These are phyloP conservation scores for Marasmius fiardii DNA, from an alignment of 1,284 basidiomycete genomes.

Conservation along the genomic window DNA sequence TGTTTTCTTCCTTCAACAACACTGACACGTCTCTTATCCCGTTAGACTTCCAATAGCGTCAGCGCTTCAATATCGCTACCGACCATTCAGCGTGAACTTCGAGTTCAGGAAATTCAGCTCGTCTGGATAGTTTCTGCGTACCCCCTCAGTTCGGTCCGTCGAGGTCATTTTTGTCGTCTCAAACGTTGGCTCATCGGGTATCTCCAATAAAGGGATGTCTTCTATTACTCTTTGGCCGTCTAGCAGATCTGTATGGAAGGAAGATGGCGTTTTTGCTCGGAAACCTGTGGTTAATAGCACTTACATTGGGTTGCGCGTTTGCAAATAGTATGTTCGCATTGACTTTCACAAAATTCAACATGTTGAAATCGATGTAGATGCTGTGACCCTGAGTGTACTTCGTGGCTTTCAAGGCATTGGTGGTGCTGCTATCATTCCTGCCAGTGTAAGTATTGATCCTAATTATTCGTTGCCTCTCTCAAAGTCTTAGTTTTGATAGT, in stretches of 20 bases:
- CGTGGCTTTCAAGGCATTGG: constrained; percentile 73
- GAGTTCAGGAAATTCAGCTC: constrained; percentile 45
- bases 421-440: constrained; percentile 64
- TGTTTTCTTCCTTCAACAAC: not conserved
- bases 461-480: not conserved
- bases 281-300: constrained; percentile 37
- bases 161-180: not conserved
- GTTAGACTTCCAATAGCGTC: constrained; percentile 41
- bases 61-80: constrained; percentile 59
- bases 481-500: constrained; percentile 30
- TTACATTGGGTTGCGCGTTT: constrained; percentile 56
- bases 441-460: constrained; percentile 47
- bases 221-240: constrained; percentile 63
- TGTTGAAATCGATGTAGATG: constrained; percentile 30
- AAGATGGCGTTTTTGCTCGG: constrained; percentile 62
- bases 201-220: constrained; percentile 67
- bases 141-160: constrained; percentile 46
- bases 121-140: constrained; percentile 64
- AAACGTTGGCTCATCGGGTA: no score
- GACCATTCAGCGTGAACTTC: constrained; percentile 50
- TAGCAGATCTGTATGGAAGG: constrained; percentile 72
- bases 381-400: constrained; percentile 57
- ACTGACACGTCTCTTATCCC: not conserved
- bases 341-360: not conserved
- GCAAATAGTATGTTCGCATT: constrained; percentile 34